Percentiles rank a stretch among this genome's conserved stretches.
Conservation (phyloP, 345 rosid species). For the Physaria fendleri region DNA sequence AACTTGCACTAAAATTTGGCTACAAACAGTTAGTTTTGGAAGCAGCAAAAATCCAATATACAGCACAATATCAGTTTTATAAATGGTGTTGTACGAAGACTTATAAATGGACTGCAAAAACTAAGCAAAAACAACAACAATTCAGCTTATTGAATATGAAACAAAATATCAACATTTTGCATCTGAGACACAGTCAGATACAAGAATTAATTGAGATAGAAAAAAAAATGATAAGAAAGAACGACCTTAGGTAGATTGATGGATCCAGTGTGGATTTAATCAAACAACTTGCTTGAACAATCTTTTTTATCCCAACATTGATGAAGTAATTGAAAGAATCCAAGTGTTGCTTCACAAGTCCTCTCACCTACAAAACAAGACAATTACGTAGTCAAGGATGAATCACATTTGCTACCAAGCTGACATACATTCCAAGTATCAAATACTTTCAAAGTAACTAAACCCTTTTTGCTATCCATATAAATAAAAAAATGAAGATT, state of each 20-base stretch:
- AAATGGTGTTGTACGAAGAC: neutral
- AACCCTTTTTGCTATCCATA: neutral
- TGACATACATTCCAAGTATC: neutral
- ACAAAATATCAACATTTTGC: neutral
- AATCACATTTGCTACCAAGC: neutral
- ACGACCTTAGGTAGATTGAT: constrained; percentile 49
- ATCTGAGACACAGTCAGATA: neutral
- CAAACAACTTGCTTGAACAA: constrained; percentile 65
- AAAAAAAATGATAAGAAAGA: neutral
- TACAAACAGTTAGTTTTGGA: neutral
- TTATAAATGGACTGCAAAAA: neutral
- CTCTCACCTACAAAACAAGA: constrained; percentile 50
- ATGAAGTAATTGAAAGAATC: constrained; percentile 87
- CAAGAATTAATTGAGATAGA: neutral
- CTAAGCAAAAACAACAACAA: neutral
- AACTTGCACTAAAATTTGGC: constrained; percentile 44
- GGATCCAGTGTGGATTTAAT: constrained; percentile 49
- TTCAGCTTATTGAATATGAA: neutral
- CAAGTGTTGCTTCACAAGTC: constrained; percentile 89
- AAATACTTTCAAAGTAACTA: neutral
- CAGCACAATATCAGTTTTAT: neutral
- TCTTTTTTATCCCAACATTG: constrained; percentile 70
- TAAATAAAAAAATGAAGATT: neutral
- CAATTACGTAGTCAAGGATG: neutral
- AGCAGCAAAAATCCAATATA: neutral